Percentiles rank a stretch among this genome's conserved stretches.
Conservation (phyloP, 208 protist species). For the Jaenimonas drosophilae region DNA sequence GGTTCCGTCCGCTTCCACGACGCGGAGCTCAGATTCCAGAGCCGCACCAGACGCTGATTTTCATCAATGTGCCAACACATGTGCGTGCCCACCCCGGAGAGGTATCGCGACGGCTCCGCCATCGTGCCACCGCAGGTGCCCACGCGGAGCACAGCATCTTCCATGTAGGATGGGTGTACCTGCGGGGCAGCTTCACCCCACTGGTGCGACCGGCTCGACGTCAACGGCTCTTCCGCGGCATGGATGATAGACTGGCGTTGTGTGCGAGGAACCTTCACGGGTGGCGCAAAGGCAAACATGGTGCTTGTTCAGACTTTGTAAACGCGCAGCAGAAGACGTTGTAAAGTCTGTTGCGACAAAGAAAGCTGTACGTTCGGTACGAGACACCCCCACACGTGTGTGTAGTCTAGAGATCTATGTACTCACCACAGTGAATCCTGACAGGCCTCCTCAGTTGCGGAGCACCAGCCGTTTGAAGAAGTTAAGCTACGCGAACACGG, state of each 20-base stretch:
- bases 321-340: too few relatives aligned
- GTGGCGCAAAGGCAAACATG: slow-evolving; percentile 44
- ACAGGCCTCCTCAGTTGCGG: too few relatives aligned
- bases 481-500: too few relatives aligned
- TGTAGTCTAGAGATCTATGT: too few relatives aligned
- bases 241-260: slow-evolving; percentile 25
- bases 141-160: slow-evolving; percentile 14
- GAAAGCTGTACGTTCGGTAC: too few relatives aligned
- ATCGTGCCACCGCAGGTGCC: too few relatives aligned
- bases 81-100: slow-evolving; percentile 52
- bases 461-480: too few relatives aligned
- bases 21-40: slow-evolving; percentile 54
- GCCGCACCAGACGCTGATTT: slow-evolving; percentile 42
- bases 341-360: too few relatives aligned
- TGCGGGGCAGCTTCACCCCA: not conserved
- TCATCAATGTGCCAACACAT: slow-evolving; percentile 75
- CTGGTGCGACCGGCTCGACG: slow-evolving; percentile 1
- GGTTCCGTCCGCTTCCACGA: slow-evolving; percentile 38
- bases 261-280: slow-evolving; percentile 61
- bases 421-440: too few relatives aligned
- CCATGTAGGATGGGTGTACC: slow-evolving; percentile 9
- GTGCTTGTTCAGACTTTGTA: too few relatives aligned
- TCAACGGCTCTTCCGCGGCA: not conserved
- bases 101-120: slow-evolving; percentile 21
- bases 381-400: too few relatives aligned